Conservation (phyloP, 306 rosid genomes). For the Elaeagnus macrophylla region DNA sequence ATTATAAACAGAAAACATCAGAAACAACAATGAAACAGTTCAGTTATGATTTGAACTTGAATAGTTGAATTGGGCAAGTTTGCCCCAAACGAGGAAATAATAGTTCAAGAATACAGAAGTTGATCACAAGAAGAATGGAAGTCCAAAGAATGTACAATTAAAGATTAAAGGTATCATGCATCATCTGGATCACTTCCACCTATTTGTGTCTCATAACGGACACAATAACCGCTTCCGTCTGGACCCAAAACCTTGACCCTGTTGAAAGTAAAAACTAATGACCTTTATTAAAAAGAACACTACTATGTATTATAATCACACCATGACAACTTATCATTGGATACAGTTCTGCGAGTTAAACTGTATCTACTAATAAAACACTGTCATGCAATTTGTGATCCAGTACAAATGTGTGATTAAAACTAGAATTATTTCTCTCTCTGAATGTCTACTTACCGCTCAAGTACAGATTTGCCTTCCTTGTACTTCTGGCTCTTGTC, state of each 20-base stretch:
- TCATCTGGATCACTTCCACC: conserved; percentile 90
- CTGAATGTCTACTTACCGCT: conserved; percentile 43
- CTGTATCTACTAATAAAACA: too few relatives aligned
- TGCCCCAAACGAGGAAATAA: conserved; percentile 26
- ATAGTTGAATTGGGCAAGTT: conserved; percentile 14
- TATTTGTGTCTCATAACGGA: conserved; percentile 50
- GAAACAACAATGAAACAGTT: conserved; percentile 27
- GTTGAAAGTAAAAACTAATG: conserved; percentile 32
- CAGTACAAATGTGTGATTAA: conserved; percentile 1
- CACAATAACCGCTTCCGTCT: conserved; percentile 71
- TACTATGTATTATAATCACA: too few relatives aligned
- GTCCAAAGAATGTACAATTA: conserved; percentile 57
- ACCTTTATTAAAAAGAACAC: neutral
- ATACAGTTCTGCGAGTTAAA: too few relatives aligned
- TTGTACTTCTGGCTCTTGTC: conserved; percentile 38
- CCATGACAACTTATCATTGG: too few relatives aligned
- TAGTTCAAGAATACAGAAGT: too few relatives aligned
- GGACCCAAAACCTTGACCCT: conserved; percentile 70
- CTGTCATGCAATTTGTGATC: too few relatives aligned
- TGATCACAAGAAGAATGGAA: too few relatives aligned
- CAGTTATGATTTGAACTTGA: conserved; percentile 12
- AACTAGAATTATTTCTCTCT: conserved; percentile 20
- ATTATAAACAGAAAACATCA: conserved; percentile 18
- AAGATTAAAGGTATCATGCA: conserved; percentile 27
- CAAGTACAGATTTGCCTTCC: conserved; percentile 44